Evolutionary conservation across 2,329 filamentous ascomycete species (phyloP), one percentile per base, ranked within the genome.

Genomic region (Davidsoniella australis): DNA sequence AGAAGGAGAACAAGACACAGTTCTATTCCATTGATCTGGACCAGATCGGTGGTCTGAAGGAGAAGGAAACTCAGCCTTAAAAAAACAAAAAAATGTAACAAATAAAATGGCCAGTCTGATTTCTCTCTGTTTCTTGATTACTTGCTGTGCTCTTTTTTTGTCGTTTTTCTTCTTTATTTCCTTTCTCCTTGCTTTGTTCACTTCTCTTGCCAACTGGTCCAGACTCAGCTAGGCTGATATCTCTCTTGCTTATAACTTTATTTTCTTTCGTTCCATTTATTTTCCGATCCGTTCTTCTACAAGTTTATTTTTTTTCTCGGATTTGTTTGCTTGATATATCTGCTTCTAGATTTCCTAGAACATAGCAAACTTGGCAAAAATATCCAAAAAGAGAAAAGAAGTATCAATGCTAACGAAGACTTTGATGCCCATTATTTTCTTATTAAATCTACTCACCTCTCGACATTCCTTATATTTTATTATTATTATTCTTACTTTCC

Each of bases 11-110:
- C 62, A 77, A 76, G 53, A 75, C 77, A 53, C 77, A 86, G 56
- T 96, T 95, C 68, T 85, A 94, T 63, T 91, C 87, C 3, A 78
- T 98, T 58, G 89, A 98, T 63, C 83, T 98, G 63, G 85, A 96
- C 58, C 78, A 85, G 56, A 93, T 96, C 61, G 91, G 91, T 47
- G 91, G 91, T 12, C 69, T 96, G 57, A 93, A 88, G 67, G 91
- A 96, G 72, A 94, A 94, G 72, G 76, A 82, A 57, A 47, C 50
- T 40, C 64, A 64, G 56, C 57, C 56, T 49, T 54, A 61, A 51
- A 40, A 24, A 33, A 33, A 33, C 8, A 33, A 33, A 33, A 33
- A 9, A 12, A 29, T n/a, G n/a, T n/a, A 9, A 33, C 8, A 12
- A 33, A 33, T 9, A 41, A 45, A 36, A n/a, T 23, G 44, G n/a